Evolutionary conservation across 495 filamentous ascomycete genomes (phyloP).

Genomic region (Lasiosphaeria miniovina): DNA sequence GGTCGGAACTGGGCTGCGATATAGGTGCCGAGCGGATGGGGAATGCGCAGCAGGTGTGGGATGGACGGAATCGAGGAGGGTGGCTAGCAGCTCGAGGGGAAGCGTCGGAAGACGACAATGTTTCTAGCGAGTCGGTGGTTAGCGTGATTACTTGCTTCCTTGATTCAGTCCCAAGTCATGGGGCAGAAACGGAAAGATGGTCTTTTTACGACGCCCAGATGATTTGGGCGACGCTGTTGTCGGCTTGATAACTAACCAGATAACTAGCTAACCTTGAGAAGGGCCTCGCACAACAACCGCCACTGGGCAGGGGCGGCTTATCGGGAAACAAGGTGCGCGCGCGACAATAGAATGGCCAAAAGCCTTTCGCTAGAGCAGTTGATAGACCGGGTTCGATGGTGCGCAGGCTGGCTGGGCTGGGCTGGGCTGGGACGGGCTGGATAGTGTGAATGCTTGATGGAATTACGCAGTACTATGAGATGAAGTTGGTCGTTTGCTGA

Average conservation of each 20-base stretch:
- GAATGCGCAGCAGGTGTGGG: slow-evolving; percentile 12
- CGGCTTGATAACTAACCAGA: too few relatives aligned
- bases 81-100: not conserved
- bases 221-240: too few relatives aligned
- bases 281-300: not conserved
- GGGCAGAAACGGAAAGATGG: too few relatives aligned
- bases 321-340: too few relatives aligned
- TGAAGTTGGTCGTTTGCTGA: not conserved
- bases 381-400: not conserved
- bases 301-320: not conserved
- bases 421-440: not conserved
- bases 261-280: too few relatives aligned
- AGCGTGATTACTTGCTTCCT: too few relatives aligned
- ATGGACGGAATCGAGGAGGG: slow-evolving; percentile 7
- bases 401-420: not conserved
- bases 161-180: too few relatives aligned
- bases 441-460: not conserved
- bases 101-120: too few relatives aligned
- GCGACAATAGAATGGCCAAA: too few relatives aligned
- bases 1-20: slow-evolving; percentile 23
- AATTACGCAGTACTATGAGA: not conserved
- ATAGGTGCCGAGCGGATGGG: slow-evolving; percentile 6
- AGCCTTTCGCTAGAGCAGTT: not conserved
- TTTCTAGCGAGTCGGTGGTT: too few relatives aligned
- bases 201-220: too few relatives aligned